phyloP scores from a whole-genome alignment of 345 rosid genomes.

The Acer negundo region DNA sequence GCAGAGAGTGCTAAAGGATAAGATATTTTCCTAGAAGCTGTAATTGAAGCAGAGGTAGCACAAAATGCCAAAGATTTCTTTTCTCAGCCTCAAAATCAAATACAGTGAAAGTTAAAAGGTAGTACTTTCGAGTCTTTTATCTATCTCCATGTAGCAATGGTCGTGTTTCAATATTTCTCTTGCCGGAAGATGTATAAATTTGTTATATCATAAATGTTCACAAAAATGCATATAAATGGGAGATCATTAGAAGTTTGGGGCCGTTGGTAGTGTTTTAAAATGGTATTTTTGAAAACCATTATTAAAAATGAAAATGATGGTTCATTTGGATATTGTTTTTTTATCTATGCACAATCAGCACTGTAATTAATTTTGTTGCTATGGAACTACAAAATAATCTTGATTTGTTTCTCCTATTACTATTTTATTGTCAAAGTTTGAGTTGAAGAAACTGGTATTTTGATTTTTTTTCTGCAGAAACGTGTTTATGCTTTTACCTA shows the following conservation, averaged over 20 bases:
- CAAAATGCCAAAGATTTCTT: slow-evolving; percentile 62
- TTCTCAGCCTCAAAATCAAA: slow-evolving; percentile 57
- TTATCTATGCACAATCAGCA: no score
- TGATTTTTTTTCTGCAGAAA: not conserved
- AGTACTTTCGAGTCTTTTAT: not conserved
- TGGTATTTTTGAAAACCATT: no score
- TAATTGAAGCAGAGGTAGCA: slow-evolving; percentile 72
- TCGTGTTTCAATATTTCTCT: no score
- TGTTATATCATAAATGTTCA: no score
- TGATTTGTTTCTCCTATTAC: no score
- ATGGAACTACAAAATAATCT: no score
- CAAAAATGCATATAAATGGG: no score
- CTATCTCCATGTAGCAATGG: no score
- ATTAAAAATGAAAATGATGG: not conserved
- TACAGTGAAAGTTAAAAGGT: slow-evolving; percentile 27
- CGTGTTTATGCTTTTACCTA: not conserved
- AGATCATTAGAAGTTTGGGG: no score
- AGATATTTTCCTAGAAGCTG: slow-evolving; percentile 63
- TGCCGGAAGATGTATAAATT: no score
- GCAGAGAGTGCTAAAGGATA: slow-evolving; percentile 57
- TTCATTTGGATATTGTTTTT: not conserved
- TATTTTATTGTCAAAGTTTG: not conserved
- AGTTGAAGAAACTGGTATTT: not conserved
- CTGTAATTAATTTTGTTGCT: no score
- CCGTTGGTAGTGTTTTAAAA: no score